phyloP scores from a whole-genome alignment of 2,329 filamentous ascomycete species.

The Ophiosphaerella korrae region DNA sequence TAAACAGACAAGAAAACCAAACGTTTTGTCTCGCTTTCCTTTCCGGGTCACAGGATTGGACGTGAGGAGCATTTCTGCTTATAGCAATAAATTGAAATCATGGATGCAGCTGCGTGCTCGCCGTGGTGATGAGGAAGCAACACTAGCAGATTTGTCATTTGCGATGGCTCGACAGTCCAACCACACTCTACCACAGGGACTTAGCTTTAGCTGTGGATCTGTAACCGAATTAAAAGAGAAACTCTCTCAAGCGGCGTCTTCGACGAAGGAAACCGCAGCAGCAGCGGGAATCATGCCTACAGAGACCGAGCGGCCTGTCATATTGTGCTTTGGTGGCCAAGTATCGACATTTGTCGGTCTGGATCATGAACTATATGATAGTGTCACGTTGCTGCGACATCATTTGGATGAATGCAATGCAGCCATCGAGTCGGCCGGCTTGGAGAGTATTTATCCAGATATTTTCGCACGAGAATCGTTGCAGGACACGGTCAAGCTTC shows the following conservation, averaged over 20 bases:
- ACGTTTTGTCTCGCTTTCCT: background rate
- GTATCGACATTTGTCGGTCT: conserved; percentile 11
- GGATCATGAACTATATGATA: conserved; percentile 9
- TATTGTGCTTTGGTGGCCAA: conserved; percentile 31
- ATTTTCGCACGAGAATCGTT: conserved; percentile 15
- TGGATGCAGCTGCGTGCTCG: background rate
- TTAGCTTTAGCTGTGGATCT: conserved; percentile 2
- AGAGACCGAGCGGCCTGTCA: conserved; percentile 7
- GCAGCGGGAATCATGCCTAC: too few relatives aligned
- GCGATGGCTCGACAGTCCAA: conserved; percentile 14
- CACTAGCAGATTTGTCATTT: conserved; percentile 16
- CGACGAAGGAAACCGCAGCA: too few relatives aligned
- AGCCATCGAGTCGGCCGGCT: conserved; percentile 3
- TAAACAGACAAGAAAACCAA: too few relatives aligned
- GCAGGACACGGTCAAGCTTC: conserved; percentile 22
- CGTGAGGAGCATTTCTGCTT: background rate
- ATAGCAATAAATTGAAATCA: background rate
- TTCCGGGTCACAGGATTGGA: conserved; percentile 3
- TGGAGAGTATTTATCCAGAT: conserved; percentile 14
- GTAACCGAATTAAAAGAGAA: conserved; percentile 7
- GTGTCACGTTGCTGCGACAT: conserved; percentile 8
- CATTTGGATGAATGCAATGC: conserved; percentile 19
- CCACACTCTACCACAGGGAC: conserved; percentile 4
- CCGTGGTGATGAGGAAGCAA: background rate
- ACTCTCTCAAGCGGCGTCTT: background rate